These are phyloP conservation scores for Sanguinoderma infundibulare DNA, from an alignment of 1,284 basidiomycete species.

Conservation along the genomic window DNA sequence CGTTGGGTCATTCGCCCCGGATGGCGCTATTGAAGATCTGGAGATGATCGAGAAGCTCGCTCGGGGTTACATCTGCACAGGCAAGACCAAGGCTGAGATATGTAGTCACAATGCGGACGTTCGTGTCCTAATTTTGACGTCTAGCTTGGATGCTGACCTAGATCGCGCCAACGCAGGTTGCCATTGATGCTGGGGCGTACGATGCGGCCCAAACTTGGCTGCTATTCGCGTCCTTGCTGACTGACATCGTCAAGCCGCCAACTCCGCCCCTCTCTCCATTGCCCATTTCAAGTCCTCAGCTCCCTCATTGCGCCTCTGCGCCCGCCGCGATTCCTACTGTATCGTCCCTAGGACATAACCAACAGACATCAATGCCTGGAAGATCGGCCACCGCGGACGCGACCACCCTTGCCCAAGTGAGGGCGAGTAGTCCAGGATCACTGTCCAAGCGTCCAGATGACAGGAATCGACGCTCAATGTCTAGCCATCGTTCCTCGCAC, in stretches of 20 bases:
- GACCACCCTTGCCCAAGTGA: neutral
- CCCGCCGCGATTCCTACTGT: slow-evolving; percentile 45
- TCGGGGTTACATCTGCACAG: slow-evolving; percentile 67
- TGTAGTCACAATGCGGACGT: slow-evolving; percentile 68
- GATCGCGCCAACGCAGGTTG: slow-evolving; percentile 60
- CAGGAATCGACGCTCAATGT: slow-evolving; percentile 16
- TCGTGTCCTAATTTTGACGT: slow-evolving; percentile 16
- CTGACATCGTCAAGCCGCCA: slow-evolving; percentile 43
- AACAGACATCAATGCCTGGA: slow-evolving; percentile 2
- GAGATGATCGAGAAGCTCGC: slow-evolving; percentile 68
- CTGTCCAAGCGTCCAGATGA: slow-evolving; percentile 25
- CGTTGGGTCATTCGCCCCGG: slow-evolving; percentile 52
- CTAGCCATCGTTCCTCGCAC: slow-evolving; percentile 30
- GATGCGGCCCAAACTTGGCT: slow-evolving; percentile 74
- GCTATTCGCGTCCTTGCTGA: slow-evolving; percentile 63
- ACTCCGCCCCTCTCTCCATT: slow-evolving; percentile 31
- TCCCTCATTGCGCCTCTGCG: slow-evolving; percentile 47
- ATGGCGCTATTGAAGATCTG: slow-evolving; percentile 44
- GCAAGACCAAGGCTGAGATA: slow-evolving; percentile 51
- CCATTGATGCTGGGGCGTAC: slow-evolving; percentile 61
- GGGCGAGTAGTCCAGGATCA: slow-evolving; percentile 26
- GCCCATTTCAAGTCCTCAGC: slow-evolving; percentile 25
- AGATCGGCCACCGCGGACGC: slow-evolving; percentile 29
- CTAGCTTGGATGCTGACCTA: too few species aligned
- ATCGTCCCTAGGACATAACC: slow-evolving; percentile 1